Evolutionary conservation across 139 green algal genomes (phyloP), one percentile per base, ranked within the genome.

Genomic region (Volvox reticuliferus): DNA sequence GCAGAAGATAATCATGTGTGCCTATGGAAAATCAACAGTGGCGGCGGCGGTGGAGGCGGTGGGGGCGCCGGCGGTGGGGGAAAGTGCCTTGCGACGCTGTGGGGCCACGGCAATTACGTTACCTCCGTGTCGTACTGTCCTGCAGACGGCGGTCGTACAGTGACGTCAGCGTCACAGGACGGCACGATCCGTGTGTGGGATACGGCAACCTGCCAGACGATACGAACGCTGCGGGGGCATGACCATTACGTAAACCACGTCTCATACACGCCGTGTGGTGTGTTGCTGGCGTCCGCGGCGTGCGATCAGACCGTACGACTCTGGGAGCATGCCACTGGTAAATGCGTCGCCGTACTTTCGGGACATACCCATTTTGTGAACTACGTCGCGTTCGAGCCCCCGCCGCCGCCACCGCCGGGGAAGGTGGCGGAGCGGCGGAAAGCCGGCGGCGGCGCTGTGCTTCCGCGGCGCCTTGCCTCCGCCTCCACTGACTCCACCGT

Each of bases 71-170:
- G 44, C 44, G 44, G 44, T 9, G 44, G 44, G 36, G 26, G 79
- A 35, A 13, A 24, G 22, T 85, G 37, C 30, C 19, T 16, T 9
- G 82, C 82, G 1, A 88, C 82, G 3, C 18, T 88, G 55, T 88
- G 82, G 82, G 82, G 82, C 19, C 82, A 88, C 63, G 30, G 62
- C 16, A 88, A 88, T 61, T 88, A 88, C 63, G 82, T 88, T 12
- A 88, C 82, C 19, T 77, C 55, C 82, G 82, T 88, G 82, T 20
- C 62, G 18, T 88, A 88, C 82, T 65, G 82, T 65, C 82, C 82
- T 0, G 18, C 32, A 9, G 62, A 65, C 61, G 19, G 82, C 62
- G 62, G 82, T 61, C 20, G 79, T 33, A 85, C 37, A 16, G 36
- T 85, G 20, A 69, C 79, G 37, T 69, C 37, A 13, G 79, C 79